Evolutionary conservation across 768 basidiomycete genomes (phyloP), one percentile per base, ranked within the genome.

Genomic region (Tulasnella sp.): DNA sequence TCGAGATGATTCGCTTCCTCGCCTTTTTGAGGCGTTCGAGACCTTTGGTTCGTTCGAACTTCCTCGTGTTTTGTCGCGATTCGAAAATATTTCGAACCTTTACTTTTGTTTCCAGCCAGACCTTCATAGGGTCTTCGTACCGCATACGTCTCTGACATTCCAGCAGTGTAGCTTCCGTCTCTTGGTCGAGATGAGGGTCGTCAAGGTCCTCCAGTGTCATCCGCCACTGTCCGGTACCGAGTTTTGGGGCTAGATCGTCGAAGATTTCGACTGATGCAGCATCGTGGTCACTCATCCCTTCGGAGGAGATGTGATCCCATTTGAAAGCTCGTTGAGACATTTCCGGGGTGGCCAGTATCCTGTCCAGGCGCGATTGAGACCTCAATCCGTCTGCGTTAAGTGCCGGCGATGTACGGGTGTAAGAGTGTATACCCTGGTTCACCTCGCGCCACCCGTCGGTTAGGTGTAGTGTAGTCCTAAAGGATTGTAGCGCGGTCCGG

Each of bases 201-300:
- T 71, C 52, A 7, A 71, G 47, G 32, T 71, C 69, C 35, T 71
- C 69, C 34, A 64, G 34, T 62, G 32, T 35, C 47, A 64, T 64
- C 29, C 40, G 62, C 69, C 69, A 71, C 32, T 34, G 62, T 6
- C 69, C 69, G 9, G 26, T 17, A 7, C 69, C 69, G 11, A 71
- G 17, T 35, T 36, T 22, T 8, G 69, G 69, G 34, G 41, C n/a
- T 26, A 4, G 5, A 7, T 71, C 52, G 35, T 71, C 36, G n/a
- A 22, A 64, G 3, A 71, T 12, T 62, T 62, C 69, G 16, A 39
- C 52, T 19, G 52, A 63, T 26, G 37, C 52, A 7, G 62, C 12
- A 63, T 71, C 69, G 32, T 71, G 69, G n/a, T 71, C 52, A 62
- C 69, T 71, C 40, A 71, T 44, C 5, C 32, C 44, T 9, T 29